Evolutionary conservation across 176 grass and related monocot genomes (phyloP).

Genomic region (Bolboschoenus planiculmis): DNA sequence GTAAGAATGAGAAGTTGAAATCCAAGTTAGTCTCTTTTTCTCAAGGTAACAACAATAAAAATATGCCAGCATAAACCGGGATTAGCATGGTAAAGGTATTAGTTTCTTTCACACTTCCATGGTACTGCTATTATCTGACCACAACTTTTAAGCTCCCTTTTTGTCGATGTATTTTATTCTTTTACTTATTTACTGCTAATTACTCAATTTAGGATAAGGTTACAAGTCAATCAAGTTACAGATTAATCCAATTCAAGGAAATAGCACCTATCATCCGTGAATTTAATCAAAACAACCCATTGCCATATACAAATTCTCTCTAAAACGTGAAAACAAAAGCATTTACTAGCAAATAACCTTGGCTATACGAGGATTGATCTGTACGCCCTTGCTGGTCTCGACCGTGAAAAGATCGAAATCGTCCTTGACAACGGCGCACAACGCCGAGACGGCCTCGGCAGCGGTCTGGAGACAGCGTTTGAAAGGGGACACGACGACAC

Average conservation of each 20-base stretch:
- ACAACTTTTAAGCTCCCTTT: background rate
- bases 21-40: background rate
- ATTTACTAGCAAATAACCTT: constrained; percentile 20
- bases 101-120: background rate
- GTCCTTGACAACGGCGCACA: constrained; percentile 50
- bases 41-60: background rate
- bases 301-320: background rate
- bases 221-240: background rate
- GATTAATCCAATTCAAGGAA: background rate
- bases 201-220: background rate
- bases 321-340: background rate
- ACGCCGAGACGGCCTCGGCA: constrained; percentile 34
- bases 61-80: background rate
- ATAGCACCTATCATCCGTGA: background rate
- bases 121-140: background rate
- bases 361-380: constrained; percentile 45
- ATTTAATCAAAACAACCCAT: background rate
- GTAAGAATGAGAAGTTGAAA: background rate
- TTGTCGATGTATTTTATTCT: background rate
- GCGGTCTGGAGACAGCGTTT: constrained; percentile 72
- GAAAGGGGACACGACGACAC: constrained; percentile 74
- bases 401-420: constrained; percentile 28
- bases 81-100: background rate
- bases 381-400: constrained; percentile 27
- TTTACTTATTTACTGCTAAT: background rate